Evolutionary conservation across 352 stramenopile species (phyloP), one percentile per base, ranked within the genome.

Genomic region (Thalassiosira sp.): DNA sequence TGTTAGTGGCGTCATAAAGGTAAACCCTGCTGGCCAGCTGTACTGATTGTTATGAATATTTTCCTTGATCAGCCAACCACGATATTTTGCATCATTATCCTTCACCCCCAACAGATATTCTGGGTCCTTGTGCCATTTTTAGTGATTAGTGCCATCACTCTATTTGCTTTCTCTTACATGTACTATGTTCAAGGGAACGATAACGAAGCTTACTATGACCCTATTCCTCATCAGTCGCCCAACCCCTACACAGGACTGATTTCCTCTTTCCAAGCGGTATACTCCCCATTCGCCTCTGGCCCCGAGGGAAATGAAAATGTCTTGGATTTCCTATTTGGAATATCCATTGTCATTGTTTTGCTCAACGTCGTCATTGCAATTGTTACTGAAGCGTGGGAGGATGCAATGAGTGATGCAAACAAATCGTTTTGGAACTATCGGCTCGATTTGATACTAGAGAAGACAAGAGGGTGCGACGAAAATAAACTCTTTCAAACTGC

Each of bases 141-240:
- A 24, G 58, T 66, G 0, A 24, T 66, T 24, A 43, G 20, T n/a
- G 20, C 22, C 20, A 22, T 54, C 3, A 66, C 58, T 13, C 28
- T 66, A 25, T 66, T 66, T 54, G 42, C 37, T 6, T 66, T 66
- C 58, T 20, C 31, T 46, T 66, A 45, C 58, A 66, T 66, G 58
- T 66, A 66, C 25, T 66, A 52, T 31, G 42, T 66, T 0, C 11
- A 56, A 56, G 1, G 37, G 22, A 40, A 27, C 27, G 22, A 65
- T 15, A 5, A 20, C 1, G 10, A 16, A 20, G 10, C n/a, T 5
- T n/a, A 28, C 11, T 1, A 27, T 51, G 11, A 51, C 1, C 42
- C 42, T 13, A 22, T 16, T n/a, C 33, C 40, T 28, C 31, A 53
- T 3, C 5, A 56, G 25, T 56, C 13, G 10, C 3, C 5, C 18